Conservation (phyloP, 2,329 filamentous ascomycete species). For the Graphium sp. region DNA sequence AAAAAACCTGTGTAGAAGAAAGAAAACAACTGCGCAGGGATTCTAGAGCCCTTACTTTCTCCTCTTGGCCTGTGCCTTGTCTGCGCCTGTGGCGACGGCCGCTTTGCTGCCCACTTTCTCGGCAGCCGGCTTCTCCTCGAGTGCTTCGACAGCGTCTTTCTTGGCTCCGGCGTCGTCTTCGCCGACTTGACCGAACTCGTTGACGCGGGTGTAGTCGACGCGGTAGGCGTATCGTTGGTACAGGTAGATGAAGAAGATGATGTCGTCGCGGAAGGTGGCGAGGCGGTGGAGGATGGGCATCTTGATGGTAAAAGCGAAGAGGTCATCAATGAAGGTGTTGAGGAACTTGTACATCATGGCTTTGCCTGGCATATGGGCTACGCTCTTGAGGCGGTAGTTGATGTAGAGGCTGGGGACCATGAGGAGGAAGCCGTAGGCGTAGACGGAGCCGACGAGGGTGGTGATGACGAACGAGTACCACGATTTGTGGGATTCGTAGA, state of each 20-base stretch:
- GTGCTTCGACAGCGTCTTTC: constrained; percentile 14
- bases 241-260: constrained; percentile 96
- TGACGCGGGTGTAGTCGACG: constrained; percentile 79
- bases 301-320: constrained; percentile 98
- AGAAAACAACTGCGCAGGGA: too few relatives aligned
- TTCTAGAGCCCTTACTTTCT: constrained; percentile 20
- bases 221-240: constrained; percentile 92
- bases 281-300: constrained; percentile 91
- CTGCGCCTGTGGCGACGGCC: constrained; percentile 30
- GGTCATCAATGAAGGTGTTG: constrained; percentile 96
- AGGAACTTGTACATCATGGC: constrained; percentile 98
- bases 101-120: constrained; percentile 10
- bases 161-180: constrained; percentile 53
- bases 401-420: constrained; percentile 97
- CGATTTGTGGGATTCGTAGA: constrained; percentile 91
- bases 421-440: constrained; percentile 97
- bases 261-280: constrained; percentile 81
- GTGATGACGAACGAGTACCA: constrained; percentile 97
- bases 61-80: constrained; percentile 26
- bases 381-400: constrained; percentile 92
- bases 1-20: too few relatives aligned
- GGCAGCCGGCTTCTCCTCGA: constrained; percentile 20
- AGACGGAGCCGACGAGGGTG: constrained; percentile 87
- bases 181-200: constrained; percentile 97
- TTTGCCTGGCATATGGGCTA: constrained; percentile 92